Evolutionary conservation across 495 filamentous ascomycete genomes (phyloP), one percentile per base, ranked within the genome.

Genomic region (Chaetomium cochliodes): DNA sequence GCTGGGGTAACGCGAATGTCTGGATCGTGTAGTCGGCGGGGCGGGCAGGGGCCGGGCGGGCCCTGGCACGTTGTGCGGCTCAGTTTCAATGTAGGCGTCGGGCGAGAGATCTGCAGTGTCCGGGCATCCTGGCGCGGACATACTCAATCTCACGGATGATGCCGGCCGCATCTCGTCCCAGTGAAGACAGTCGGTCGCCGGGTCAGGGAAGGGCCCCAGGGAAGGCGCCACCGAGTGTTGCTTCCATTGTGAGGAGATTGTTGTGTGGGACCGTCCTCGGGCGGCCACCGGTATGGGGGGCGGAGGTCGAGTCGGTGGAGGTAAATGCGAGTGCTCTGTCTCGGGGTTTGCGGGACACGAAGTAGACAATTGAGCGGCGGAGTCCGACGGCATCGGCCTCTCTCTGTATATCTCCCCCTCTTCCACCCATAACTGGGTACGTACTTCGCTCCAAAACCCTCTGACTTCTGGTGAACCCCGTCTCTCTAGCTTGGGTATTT

Each of bases 381-480:
- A 46, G 16, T 7, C 30, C 16, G 37, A 28, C 26, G 9, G 7
- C 9, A 13, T 37, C 33, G 15, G 22, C 15, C 8, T 15, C 1
- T 23, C 49, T 26, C 37, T 50, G 13, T 65, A 37, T 20, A 68
- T 59, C 25, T 72, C 70, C 2, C 62, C 63, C 8, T 70, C 65
- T 20, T 70, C 67, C 37, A 74, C 64, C 61, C 66, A 66, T 0
- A 74, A 53, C 16, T 58, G 50, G 11, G 28, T 12, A 2, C 72
- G 65, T 23, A 72, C 67, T 12, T 41, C 37, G 11, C 47, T 30
- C 72, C 67, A 72, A n/a, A 61, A 72, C 12, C 59, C 51, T 22
- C 62, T 51, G 20, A 66, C 60, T 28, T 72, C 56, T 41, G 20
- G 33, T 22, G 23, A 46, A 8, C 44, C 33, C 6, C 55, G 53